Evolutionary conservation across 2,329 filamentous ascomycete genomes (phyloP).

Genomic region (Tolypocladium tropicale): DNA sequence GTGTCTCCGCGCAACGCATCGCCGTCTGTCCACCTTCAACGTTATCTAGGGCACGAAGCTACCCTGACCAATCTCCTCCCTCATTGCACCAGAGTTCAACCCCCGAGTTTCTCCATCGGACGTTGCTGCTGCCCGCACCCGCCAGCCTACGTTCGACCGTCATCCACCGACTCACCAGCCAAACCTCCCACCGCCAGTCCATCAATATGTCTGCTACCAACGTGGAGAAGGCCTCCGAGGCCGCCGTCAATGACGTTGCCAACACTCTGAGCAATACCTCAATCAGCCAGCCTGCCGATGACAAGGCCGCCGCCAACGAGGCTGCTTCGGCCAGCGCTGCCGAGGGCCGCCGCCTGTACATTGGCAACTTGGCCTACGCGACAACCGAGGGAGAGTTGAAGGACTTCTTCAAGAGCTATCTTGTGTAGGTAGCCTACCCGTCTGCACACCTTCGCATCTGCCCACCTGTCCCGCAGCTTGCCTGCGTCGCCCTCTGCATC

Average conservation of each 20-base stretch:
- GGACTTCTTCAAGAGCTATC: conserved; percentile 99
- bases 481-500: background rate
- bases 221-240: conserved; percentile 54
- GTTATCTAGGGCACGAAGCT: conserved; percentile 79
- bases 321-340: conserved; percentile 94
- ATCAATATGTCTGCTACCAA: conserved; percentile 70
- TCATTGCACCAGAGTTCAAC: conserved; percentile 66
- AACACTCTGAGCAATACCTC: conserved; percentile 62
- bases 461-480: no score
- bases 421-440: conserved; percentile 65
- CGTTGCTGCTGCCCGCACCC: conserved; percentile 24
- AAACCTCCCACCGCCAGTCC: conserved; percentile 30
- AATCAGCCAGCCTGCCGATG: conserved; percentile 43
- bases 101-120: conserved; percentile 30
- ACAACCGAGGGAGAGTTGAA: conserved; percentile 99
- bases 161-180: conserved; percentile 35
- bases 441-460: conserved; percentile 1
- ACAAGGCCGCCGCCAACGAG: conserved; percentile 62
- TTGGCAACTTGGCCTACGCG: conserved; percentile 99
- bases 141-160: conserved; percentile 28
- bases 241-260: conserved; percentile 69
- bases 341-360: conserved; percentile 98
- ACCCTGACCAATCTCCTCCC: conserved; percentile 53
- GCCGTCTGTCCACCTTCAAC: conserved; percentile 32
- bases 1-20: conserved; percentile 38